phyloP scores from a whole-genome alignment of 768 basidiomycete species.

The Tubosaeta sp. region DNA sequence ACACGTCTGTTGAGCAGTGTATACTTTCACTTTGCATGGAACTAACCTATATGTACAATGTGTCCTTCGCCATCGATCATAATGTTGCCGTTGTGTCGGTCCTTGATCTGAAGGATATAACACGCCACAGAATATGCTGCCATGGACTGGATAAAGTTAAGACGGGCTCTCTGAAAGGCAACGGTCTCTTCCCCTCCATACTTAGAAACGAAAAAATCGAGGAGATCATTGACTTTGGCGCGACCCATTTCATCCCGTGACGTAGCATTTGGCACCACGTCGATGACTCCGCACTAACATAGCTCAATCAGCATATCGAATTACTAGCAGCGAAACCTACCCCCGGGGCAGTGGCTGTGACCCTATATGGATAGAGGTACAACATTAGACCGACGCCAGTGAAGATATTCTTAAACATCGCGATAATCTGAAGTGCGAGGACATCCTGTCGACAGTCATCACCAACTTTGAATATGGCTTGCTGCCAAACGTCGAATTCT shows the following conservation, averaged over 20 bases:
- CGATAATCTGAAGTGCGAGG: slow-evolving; percentile 94
- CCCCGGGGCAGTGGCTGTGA: slow-evolving; percentile 94
- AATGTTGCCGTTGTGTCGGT: slow-evolving; percentile 98
- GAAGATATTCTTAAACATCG: slow-evolving; percentile 99
- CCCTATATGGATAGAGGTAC: slow-evolving; percentile 93
- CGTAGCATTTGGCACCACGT: slow-evolving; percentile 96
- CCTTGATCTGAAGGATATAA: slow-evolving; percentile 98
- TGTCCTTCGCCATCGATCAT: slow-evolving; percentile 99
- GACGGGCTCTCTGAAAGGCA: slow-evolving; percentile 85
- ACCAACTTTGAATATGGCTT: slow-evolving; percentile 99
- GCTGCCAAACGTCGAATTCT: slow-evolving; percentile 90
- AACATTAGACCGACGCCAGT: slow-evolving; percentile 80
- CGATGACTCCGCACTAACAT: slow-evolving; percentile 90
- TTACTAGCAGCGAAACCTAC: slow-evolving; percentile 42
- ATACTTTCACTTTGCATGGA: neutral
- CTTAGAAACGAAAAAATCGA: slow-evolving; percentile 89
- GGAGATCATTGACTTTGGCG: slow-evolving; percentile 93
- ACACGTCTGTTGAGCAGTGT: slow-evolving; percentile 7
- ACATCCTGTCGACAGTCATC: slow-evolving; percentile 99
- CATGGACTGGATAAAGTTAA: slow-evolving; percentile 99
- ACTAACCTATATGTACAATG: slow-evolving; percentile 89
- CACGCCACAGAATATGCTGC: slow-evolving; percentile 98
- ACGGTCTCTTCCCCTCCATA: slow-evolving; percentile 89
- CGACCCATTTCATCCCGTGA: slow-evolving; percentile 99
- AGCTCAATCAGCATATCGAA: neutral